These are phyloP conservation scores for Aspergillus leporis DNA, from an alignment of 495 filamentous ascomycete species.

Conservation along the genomic window DNA sequence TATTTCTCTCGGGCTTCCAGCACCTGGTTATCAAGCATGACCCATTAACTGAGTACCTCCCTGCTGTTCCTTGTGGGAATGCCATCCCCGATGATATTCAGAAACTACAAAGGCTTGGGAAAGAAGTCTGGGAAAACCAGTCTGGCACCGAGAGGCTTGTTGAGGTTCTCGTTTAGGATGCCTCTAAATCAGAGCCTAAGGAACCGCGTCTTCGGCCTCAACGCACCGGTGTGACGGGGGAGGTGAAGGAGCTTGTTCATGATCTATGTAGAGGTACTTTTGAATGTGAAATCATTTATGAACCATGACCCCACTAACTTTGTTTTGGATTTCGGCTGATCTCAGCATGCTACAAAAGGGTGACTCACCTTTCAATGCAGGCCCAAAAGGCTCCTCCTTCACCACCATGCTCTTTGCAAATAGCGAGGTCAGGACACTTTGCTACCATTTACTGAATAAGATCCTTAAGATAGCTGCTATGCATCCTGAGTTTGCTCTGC, in stretches of 20 bases:
- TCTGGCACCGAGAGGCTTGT: constrained; percentile 4
- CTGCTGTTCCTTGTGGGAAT: too few relatives aligned
- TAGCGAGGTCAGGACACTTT: constrained; percentile 13
- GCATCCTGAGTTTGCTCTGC: constrained; percentile 11
- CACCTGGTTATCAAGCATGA: too few relatives aligned
- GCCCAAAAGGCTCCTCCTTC: constrained; percentile 16
- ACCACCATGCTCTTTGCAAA: constrained; percentile 16
- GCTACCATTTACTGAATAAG: constrained; percentile 16
- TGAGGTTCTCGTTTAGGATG: constrained; percentile 19
- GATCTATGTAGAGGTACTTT: constrained; percentile 14
- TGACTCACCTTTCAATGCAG: neutral
- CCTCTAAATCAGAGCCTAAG: constrained; percentile 8
- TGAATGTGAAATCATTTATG: neutral
- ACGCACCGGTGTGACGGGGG: constrained; percentile 9
- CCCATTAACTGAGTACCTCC: too few relatives aligned
- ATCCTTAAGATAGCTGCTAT: constrained; percentile 12
- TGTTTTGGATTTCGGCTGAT: constrained; percentile 9
- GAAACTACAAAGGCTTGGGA: too few relatives aligned
- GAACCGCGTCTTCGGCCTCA: constrained; percentile 11
- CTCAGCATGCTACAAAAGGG: constrained; percentile 9
- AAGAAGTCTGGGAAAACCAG: too few relatives aligned
- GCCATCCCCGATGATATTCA: too few relatives aligned
- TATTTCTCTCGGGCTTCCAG: too few relatives aligned
- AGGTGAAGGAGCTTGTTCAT: constrained; percentile 10
- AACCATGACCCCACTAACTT: constrained; percentile 5